phyloP scores from a whole-genome alignment of 2,329 filamentous ascomycete genomes.

The Talaromyces albobiverticillius region DNA sequence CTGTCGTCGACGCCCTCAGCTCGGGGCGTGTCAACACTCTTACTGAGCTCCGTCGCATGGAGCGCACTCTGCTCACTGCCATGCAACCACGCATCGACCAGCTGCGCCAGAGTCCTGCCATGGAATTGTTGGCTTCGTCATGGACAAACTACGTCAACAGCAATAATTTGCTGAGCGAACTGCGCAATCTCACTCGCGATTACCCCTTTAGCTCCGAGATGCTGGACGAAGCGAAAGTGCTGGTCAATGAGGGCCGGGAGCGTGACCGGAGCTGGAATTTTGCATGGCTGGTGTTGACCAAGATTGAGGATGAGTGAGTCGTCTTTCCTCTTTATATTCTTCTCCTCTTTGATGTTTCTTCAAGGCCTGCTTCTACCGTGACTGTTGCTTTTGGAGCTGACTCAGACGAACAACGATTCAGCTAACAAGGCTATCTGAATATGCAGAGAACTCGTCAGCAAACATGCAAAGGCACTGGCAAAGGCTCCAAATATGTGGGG shows the following conservation, averaged over 20 bases:
- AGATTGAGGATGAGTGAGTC: conserved; percentile 63
- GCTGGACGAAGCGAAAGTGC: conserved; percentile 40
- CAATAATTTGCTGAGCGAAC: conserved; percentile 66
- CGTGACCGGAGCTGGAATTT: conserved; percentile 73
- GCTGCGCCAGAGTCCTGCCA: conserved; percentile 42
- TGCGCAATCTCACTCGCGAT: conserved; percentile 64
- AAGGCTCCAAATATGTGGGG: conserved; percentile 69
- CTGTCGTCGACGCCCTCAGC: conserved; percentile 62
- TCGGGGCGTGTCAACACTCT: conserved; percentile 71
- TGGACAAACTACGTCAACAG: conserved; percentile 71
- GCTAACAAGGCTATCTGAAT: too few relatives aligned
- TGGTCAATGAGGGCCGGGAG: conserved; percentile 62
- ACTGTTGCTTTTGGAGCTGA: too few relatives aligned
- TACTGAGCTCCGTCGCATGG: conserved; percentile 68
- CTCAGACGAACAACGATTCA: too few relatives aligned
- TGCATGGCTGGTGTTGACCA: conserved; percentile 68
- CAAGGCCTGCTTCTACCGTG: too few relatives aligned
- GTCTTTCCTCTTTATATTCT: neutral
- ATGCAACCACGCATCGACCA: conserved; percentile 51
- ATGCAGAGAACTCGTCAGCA: conserved; percentile 56
- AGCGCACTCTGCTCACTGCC: conserved; percentile 53
- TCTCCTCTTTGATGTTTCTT: neutral
- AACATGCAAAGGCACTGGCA: conserved; percentile 62
- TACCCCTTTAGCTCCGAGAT: conserved; percentile 64
- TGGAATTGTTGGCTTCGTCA: conserved; percentile 66